phyloP scores from a whole-genome alignment of 768 basidiomycete genomes.

The Russula olivacea region DNA sequence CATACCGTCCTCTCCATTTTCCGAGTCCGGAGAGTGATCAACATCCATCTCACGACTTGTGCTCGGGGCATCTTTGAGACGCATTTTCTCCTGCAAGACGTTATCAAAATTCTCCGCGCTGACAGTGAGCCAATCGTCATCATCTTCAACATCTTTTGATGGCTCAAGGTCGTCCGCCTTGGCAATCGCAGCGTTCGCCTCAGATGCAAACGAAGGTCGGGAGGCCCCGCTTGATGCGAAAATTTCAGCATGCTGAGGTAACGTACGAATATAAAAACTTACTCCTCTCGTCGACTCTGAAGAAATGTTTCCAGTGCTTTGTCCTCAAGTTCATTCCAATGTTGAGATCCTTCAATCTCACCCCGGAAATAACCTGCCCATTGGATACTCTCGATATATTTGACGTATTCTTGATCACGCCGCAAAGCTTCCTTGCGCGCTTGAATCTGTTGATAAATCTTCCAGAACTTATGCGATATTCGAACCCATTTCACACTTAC shows the following conservation, averaged over 20 bases:
- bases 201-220: constrained; percentile 69
- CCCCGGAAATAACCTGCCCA: constrained; percentile 70
- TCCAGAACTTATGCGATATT: background rate
- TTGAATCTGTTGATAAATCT: constrained; percentile 40
- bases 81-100: constrained; percentile 47
- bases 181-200: constrained; percentile 59
- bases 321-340: constrained; percentile 68
- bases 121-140: constrained; percentile 83
- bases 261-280: constrained; percentile 31
- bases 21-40: constrained; percentile 33
- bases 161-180: constrained; percentile 33
- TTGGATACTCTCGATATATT: constrained; percentile 63
- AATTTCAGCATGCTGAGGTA: background rate
- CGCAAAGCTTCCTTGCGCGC: constrained; percentile 64
- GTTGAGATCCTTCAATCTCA: constrained; percentile 68
- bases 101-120: constrained; percentile 71
- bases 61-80: constrained; percentile 20
- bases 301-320: constrained; percentile 66
- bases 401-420: constrained; percentile 58
- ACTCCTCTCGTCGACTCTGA: constrained; percentile 61
- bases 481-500: constrained; percentile 34
- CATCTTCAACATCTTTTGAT: constrained; percentile 49
- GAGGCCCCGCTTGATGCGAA: constrained; percentile 42
- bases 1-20: constrained; percentile 43
- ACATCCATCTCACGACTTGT: constrained; percentile 45